These are phyloP conservation scores for Vaccinium vitisidaea DNA, from an alignment of 148 eudicot genomes.

Conservation along the genomic window DNA sequence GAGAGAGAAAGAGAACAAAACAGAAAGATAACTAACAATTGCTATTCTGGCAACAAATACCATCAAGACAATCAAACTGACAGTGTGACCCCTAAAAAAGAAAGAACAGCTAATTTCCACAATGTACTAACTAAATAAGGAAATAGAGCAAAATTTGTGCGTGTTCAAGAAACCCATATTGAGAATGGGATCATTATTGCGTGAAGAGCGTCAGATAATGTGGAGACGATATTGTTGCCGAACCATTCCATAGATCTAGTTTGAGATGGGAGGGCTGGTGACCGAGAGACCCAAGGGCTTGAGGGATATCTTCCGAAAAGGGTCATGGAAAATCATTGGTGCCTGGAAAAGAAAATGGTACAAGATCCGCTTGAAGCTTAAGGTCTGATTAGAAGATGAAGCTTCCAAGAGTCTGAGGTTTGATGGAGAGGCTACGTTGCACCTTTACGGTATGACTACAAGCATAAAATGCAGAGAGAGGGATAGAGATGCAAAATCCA, in stretches of 20 bases:
- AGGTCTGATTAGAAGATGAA: background rate
- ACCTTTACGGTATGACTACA: background rate
- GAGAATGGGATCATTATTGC: background rate
- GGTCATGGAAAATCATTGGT: background rate
- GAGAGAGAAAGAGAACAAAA: background rate
- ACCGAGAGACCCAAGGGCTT: too few species aligned
- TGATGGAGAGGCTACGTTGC: background rate
- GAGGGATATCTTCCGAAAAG: background rate
- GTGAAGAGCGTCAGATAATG: background rate
- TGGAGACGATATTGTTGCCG: background rate
- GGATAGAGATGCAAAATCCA: background rate
- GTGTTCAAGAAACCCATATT: background rate
- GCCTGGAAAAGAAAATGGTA: slow-evolving; percentile 6
- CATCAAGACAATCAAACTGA: background rate
- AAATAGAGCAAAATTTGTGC: background rate
- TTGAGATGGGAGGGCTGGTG: background rate
- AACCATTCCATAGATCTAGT: background rate
- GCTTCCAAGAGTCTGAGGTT: background rate
- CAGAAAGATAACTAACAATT: background rate
- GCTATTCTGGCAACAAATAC: background rate
- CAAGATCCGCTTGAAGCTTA: background rate
- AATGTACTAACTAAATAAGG: background rate
- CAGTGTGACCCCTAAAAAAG: background rate
- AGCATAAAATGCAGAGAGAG: background rate
- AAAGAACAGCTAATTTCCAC: background rate